These are phyloP conservation scores for Exserohilum turcica DNA, from an alignment of 2,329 filamentous ascomycete genomes.

Conservation along the genomic window DNA sequence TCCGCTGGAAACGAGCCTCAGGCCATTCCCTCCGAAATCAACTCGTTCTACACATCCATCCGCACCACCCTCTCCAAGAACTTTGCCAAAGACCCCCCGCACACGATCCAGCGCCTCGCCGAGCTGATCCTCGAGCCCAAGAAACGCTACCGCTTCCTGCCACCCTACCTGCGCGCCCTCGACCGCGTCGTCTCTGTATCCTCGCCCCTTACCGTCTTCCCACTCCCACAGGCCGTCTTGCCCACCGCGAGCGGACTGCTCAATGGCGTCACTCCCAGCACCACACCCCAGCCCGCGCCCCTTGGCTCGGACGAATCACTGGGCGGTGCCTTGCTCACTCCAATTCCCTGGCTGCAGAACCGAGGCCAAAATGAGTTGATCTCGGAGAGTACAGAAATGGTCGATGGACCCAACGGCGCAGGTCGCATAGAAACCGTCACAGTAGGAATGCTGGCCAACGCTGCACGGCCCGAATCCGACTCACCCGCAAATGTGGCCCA, in stretches of 20 bases:
- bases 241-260: constrained; percentile 55
- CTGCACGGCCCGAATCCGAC: constrained; percentile 17
- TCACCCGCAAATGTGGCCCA: constrained; percentile 25
- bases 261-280: constrained; percentile 65
- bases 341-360: constrained; percentile 81
- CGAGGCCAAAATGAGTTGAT: constrained; percentile 63
- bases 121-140: constrained; percentile 81
- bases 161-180: constrained; percentile 85
- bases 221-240: constrained; percentile 70
- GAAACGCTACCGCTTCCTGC: constrained; percentile 78
- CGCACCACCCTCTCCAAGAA: constrained; percentile 62
- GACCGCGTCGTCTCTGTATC: constrained; percentile 91
- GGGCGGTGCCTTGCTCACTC: constrained; percentile 87
- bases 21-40: constrained; percentile 37
- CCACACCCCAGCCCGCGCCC: constrained; percentile 38
- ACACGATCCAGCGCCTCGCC: constrained; percentile 89
- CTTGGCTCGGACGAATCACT: constrained; percentile 86
- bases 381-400: constrained; percentile 78
- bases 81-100: constrained; percentile 79
- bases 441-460: constrained; percentile 61
- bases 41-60: constrained; percentile 44
- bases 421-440: constrained; percentile 82
- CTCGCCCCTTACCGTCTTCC: constrained; percentile 78
- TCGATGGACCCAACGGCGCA: constrained; percentile 78
- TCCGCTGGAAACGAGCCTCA: constrained; percentile 39